Evolutionary conservation across 2,329 filamentous ascomycete species (phyloP), one percentile per base, ranked within the genome.

Genomic region (Monosporascus ibericus): DNA sequence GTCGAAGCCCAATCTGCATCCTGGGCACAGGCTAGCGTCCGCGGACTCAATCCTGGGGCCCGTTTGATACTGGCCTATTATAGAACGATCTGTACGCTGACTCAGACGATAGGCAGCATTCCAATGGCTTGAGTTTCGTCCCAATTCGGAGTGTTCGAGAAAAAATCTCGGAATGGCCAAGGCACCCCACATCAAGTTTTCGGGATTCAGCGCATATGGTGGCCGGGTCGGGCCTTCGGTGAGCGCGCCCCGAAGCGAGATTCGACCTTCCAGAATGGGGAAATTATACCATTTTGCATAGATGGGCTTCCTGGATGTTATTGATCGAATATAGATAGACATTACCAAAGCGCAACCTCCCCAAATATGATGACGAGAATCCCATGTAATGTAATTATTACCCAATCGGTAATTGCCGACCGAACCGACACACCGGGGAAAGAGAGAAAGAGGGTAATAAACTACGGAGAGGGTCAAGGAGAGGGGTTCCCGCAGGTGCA

Each of bases 241-340:
- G 60, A 62, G 60, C 50, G 55, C 34, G 54, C 55, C 56, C 58
- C 58, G 58, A 60, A 51, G 25, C 49, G 44, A 40, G 46, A 51
- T 40, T 57, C 57, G 60, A 62, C 60, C 58, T 62, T 62, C 60
- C 60, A 60, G 58, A 62, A 60, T 52, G 51, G 60, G 60, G 42
- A 51, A 49, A 30, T 48, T 44, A 50, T 49, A 54, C 49, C 56
- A 54, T 53, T 52, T 52, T 48, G 40, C 52, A 52, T 40, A 54
- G 52, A 58, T 50, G 55, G 55, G 42, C 3, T 24, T 18, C 24
- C 20, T 5, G 42, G 22, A 15, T 17, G 24, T 30, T 25, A 25
- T 30, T 24, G 17, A 27, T 14, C 20, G 18, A 46, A 55, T 54
- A 50, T 54, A 56, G 49, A 50, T 54, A 56, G 49, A 52, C 44